Evolutionary conservation across 495 filamentous ascomycete genomes (phyloP).

Genomic region (Pyrenula aspistea): DNA sequence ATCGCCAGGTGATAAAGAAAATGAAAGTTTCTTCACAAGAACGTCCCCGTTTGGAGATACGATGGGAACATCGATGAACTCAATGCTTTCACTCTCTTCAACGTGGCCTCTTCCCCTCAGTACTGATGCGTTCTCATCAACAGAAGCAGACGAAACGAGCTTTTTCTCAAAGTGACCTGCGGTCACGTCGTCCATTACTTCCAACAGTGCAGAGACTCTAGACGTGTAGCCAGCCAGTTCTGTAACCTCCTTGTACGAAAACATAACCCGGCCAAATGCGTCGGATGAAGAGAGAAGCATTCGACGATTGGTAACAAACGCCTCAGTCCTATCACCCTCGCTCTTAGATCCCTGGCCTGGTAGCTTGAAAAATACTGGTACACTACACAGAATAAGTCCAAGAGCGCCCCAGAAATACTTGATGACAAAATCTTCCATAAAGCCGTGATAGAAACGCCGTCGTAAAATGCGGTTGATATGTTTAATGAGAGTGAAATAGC

Average conservation of each 20-base stretch:
- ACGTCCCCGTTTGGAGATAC: slow-evolving; percentile 94
- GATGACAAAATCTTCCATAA: slow-evolving; percentile 99
- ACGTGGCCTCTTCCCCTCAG: slow-evolving; percentile 68
- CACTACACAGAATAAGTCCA: slow-evolving; percentile 84
- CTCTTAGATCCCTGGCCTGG: slow-evolving; percentile 60
- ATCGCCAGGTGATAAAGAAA: slow-evolving; percentile 72
- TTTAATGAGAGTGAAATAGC: slow-evolving; percentile 97
- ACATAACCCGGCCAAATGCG: slow-evolving; percentile 94
- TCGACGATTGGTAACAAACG: slow-evolving; percentile 85
- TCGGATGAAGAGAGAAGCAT: slow-evolving; percentile 87
- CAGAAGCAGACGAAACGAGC: slow-evolving; percentile 76
- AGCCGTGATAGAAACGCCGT: slow-evolving; percentile 80
- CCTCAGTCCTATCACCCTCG: slow-evolving; percentile 85
- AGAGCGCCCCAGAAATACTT: slow-evolving; percentile 99
- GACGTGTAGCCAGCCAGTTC: slow-evolving; percentile 92
- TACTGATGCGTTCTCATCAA: slow-evolving; percentile 63
- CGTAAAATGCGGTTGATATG: slow-evolving; percentile 94
- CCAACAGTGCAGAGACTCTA: slow-evolving; percentile 73
- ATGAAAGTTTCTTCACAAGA: slow-evolving; percentile 70
- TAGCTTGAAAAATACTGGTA: slow-evolving; percentile 91
- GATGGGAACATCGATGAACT: slow-evolving; percentile 88
- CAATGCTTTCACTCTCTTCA: slow-evolving; percentile 67
- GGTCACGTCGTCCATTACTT: slow-evolving; percentile 90
- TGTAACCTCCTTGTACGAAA: slow-evolving; percentile 94
- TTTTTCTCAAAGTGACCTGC: slow-evolving; percentile 90